Base-by-base conservation (phyloP, 2,329 filamentous ascomycete genomes). In the Ophiosphaerella narmari region DNA sequence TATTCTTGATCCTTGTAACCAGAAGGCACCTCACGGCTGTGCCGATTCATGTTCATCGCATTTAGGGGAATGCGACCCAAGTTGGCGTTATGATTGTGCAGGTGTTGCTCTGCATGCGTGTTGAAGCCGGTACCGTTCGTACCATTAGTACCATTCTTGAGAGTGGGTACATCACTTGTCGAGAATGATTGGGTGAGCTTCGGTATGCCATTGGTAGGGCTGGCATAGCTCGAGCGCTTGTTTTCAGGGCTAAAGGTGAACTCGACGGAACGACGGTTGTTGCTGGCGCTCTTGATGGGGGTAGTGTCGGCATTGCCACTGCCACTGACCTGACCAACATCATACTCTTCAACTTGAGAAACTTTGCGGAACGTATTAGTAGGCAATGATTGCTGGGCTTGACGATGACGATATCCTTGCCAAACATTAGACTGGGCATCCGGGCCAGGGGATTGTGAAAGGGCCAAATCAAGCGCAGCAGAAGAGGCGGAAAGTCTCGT, bases 151-250 rank as follows among this genome's bases (percentile, higher is more conserved):
- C 82, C 79, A 59, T 81, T 87, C 82, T 94, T 96, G 66, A 91
- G 79, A 7, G 91, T 95, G 4, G 91, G 89, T 16, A 97, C 81
- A 66, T 97, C 92, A 72, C 89, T 94, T 46, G 90, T 86, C 8
- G 94, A 97, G 77, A 90, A 97, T 0, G 93, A 97, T 38, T 89
- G 87, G 74, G 92, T 89, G 50, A 96, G 75, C 77, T 90, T 91
- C 26, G 87, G 88, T 45, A 84, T 83, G 23, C 83, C 80, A 71
- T 88, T 82, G 52, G 55, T 56, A 74, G 45, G 86, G 86, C 75
- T 86, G 79, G 57, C 65, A 41, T 75, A 73, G 49, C 73, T 74
- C 11, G 77, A 73, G 44, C 77, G 77, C 70, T 79, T 77, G 41
- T 71, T 68, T 42, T 78, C 75, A 18, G 66, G 65, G 46, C 61